These are phyloP conservation scores for Candida sp. DNA, from an alignment of 1,139 yeast genomes.

Conservation along the genomic window DNA sequence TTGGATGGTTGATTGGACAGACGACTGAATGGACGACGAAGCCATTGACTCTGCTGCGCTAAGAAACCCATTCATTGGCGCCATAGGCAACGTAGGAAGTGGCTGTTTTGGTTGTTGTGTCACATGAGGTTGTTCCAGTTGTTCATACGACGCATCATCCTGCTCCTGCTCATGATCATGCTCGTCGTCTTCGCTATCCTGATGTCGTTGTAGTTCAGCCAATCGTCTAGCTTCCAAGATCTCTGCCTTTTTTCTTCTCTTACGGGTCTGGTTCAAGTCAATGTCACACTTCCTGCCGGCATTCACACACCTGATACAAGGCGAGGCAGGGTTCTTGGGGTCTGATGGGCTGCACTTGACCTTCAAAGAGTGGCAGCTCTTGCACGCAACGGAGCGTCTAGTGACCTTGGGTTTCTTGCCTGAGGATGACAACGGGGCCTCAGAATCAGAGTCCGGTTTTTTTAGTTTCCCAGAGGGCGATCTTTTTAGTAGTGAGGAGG, in stretches of 20 bases:
- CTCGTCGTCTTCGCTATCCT: background rate
- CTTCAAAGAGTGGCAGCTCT: conserved; percentile 78
- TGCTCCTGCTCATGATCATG: background rate
- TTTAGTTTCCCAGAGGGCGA: background rate
- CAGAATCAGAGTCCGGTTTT: background rate
- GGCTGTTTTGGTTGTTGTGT: background rate
- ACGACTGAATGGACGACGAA: background rate
- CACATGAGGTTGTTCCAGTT: background rate
- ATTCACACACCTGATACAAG: conserved; percentile 77
- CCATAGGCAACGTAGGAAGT: background rate
- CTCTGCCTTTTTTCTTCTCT: conserved; percentile 49
- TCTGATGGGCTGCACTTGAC: conserved; percentile 84
- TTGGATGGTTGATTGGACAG: background rate
- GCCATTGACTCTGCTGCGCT: background rate
- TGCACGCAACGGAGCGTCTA: conserved; percentile 64
- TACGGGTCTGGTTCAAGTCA: conserved; percentile 62
- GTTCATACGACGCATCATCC: background rate
- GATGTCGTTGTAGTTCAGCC: conserved; percentile 10
- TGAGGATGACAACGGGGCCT: background rate
- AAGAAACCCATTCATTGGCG: background rate
- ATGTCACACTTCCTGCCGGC: conserved; percentile 69
- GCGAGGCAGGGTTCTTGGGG: conserved; percentile 56
- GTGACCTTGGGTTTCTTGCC: conserved; percentile 18
- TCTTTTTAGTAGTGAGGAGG: background rate
- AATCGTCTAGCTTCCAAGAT: conserved; percentile 21